These are phyloP conservation scores for Inonotus hispidus DNA, from an alignment of 1,284 basidiomycete species.

Conservation along the genomic window DNA sequence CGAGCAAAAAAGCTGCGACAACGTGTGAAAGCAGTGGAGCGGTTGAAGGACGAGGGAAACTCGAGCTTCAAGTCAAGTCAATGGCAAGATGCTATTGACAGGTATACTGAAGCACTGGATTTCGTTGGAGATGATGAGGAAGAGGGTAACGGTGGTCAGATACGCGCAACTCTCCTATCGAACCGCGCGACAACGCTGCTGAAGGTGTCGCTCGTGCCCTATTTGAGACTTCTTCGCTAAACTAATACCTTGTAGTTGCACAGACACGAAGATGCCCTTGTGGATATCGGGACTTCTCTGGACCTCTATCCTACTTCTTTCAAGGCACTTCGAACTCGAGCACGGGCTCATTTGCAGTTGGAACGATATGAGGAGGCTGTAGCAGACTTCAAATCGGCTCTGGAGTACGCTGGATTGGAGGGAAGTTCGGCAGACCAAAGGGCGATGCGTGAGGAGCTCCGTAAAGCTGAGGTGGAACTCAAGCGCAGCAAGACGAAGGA, in stretches of 20 bases:
- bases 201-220: constrained; percentile 47
- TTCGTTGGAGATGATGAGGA: constrained; percentile 56
- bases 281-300: constrained; percentile 68
- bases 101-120: constrained; percentile 68
- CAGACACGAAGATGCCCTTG: constrained; percentile 60
- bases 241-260: constrained; percentile 42
- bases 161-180: constrained; percentile 74
- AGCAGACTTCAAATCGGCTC: constrained; percentile 72
- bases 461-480: constrained; percentile 70
- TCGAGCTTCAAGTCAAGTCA: constrained; percentile 63
- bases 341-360: constrained; percentile 68
- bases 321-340: constrained; percentile 84
- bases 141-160: constrained; percentile 69
- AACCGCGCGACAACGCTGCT: constrained; percentile 81
- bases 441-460: constrained; percentile 59
- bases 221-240: not conserved
- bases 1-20: constrained; percentile 68
- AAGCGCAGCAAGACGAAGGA: constrained; percentile 85
- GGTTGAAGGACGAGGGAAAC: constrained; percentile 84
- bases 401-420: constrained; percentile 62
- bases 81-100: constrained; percentile 58
- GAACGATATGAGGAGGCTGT: constrained; percentile 74
- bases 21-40: constrained; percentile 74
- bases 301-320: constrained; percentile 60
- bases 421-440: constrained; percentile 58